Base-by-base conservation (phyloP, 2,329 filamentous ascomycete genomes). In the Claviceps purpurea region DNA sequence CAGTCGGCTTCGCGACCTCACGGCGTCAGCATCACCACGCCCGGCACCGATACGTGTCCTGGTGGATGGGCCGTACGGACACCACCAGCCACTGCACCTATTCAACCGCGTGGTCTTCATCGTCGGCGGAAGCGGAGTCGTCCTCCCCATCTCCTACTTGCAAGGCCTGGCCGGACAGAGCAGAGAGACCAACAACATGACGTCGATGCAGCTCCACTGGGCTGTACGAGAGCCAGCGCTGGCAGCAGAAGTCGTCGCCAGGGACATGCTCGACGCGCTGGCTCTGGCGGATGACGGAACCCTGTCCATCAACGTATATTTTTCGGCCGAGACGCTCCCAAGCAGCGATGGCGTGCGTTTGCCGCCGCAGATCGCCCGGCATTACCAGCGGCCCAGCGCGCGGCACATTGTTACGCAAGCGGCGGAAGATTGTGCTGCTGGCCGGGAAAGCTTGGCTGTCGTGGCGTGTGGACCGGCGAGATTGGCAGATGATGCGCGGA, bases 41-140 rank as follows among this genome's bases (percentile, higher is more conserved):
- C 58, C 64, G 0, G 58, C 60, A 0, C 56, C 60, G 0, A 48
- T 71, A 1, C 63, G 65, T 0, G 61, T 75, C 0, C 58, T 73
- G 0, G 63, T 74, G 5, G 72, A 75, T 14, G 72, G 72, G 0
- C 72, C 72, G 0, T 75, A 75, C 46, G 72, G 72, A 0, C 65
- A 69, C 34, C 68, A 66, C 0, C 64, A 66, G 4, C 64, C 66
- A 0, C 62, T 75, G 3, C 58, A 68, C 42, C 55, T 56, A 1
- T 74, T 71, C 44, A 62, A 67, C 13, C 64, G 65, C 22, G 57
- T 74, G 1, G 52, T 73, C 0, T 73, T 74, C 52, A 58, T 75
- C 4, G 69, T 69, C 0, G 72, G 72, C 1, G 72, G 72, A 0
- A 73, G 69, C 47, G 72, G 72, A 0, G 66, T 75, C 14, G 71